Evolutionary conservation across 805 yeast species (phyloP).

Genomic region (Cephaloascus fragrans): DNA sequence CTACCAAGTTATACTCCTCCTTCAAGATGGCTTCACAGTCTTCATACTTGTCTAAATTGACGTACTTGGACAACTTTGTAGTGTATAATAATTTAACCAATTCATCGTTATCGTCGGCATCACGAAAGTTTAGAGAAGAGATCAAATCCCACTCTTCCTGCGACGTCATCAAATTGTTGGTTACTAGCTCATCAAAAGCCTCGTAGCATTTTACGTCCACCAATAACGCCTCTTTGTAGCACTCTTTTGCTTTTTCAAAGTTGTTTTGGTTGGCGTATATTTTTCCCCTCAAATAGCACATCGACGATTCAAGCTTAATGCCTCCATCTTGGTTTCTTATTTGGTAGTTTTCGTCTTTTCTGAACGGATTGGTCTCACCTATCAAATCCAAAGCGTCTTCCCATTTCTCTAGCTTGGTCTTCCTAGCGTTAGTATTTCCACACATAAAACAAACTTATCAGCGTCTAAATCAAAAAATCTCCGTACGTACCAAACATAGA

Average conservation of each 20-base stretch:
- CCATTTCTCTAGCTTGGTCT: conserved; percentile 52
- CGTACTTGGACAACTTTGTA: conserved; percentile 64
- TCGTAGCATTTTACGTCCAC: conserved; percentile 91
- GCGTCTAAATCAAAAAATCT: too few species aligned
- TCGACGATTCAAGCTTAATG: conserved; percentile 74
- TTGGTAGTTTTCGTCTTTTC: conserved; percentile 26
- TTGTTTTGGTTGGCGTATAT: conserved; percentile 77
- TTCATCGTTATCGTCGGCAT: conserved; percentile 72
- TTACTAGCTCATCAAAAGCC: conserved; percentile 73
- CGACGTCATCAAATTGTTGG: conserved; percentile 70
- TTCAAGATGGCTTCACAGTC: conserved; percentile 58
- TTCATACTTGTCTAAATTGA: conserved; percentile 44
- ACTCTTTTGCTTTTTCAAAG: conserved; percentile 77
- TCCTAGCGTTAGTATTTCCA: too few species aligned
- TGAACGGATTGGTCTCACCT: conserved; percentile 75
- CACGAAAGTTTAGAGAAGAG: conserved; percentile 53
- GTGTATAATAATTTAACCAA: conserved; percentile 70
- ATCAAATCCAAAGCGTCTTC: conserved; percentile 84
- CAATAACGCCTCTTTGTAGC: conserved; percentile 75
- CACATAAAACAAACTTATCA: too few species aligned
- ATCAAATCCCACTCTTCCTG: conserved; percentile 81
- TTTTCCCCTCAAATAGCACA: conserved; percentile 78
- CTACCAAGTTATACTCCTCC: conserved; percentile 64
- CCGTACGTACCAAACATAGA: conserved; percentile 39
- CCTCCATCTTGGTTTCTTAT: conserved; percentile 65